Base-by-base conservation (phyloP, 495 filamentous ascomycete species). In the Pyrenula massariospora region DNA sequence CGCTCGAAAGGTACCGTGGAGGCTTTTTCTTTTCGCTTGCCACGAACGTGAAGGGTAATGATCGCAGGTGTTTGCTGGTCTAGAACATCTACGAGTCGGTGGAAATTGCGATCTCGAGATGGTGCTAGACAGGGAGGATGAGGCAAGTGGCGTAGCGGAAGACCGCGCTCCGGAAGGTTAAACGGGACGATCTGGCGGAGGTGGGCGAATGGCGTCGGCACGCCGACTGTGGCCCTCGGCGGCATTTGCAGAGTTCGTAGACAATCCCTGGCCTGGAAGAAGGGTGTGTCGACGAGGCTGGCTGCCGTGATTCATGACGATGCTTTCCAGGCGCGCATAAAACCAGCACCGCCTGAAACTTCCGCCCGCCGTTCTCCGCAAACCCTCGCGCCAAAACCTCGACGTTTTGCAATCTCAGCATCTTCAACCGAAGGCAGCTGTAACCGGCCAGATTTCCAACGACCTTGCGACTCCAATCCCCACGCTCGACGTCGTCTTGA, bases 391-490 rank as follows among this genome's bases (percentile, higher is more conserved):
- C 2, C 51, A 22, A 3, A 15, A 53, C 2, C 15, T 21, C 3
- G 15, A 15, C 23, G 23, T 55, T 36, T 15, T 10, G 12, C 24
- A 10, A n/a, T 54, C 22, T 22, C 19, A 11, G 10, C 25, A 50
- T 54, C 48, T 25, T 54, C 47, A 22, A 31, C 24, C 24, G 21
- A 22, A 24, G 25, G 15, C 25, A 25, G n/a, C 15, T 25, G 21
- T 54, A 47, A 58, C 48, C 12, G 51, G 48, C 3, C 31, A 53
- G 65, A 58, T 60, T 12, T 22, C 50, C 55, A 20, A 48, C 52
- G 53, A 54, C 0, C 60, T 77, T 12, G 62, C 76, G 24, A 66
- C 61, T 50, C 54, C 52, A 24, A 72, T 73, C 2, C 61, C 74
- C 25, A 62, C 66, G 56, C 71, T n/a, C n/a, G n/a, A n/a, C n/a